Conservation (phyloP, 352 stramenopile genomes). For the Blastocystis sp. region DNA sequence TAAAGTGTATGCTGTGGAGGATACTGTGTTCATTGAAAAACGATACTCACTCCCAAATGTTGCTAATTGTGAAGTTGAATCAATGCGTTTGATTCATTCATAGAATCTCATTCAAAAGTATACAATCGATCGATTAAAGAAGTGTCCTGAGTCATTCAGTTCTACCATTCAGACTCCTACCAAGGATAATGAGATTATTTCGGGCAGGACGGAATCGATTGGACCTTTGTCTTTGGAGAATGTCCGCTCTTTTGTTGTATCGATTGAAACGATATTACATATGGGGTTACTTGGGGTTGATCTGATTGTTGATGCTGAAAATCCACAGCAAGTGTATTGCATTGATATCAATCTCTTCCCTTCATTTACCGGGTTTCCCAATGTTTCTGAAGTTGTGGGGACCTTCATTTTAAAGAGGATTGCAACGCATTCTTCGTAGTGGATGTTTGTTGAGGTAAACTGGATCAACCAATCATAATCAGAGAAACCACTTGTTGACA, state of each 20-base stretch:
- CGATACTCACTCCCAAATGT: slow-evolving; percentile 27
- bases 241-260: neutral
- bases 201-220: neutral
- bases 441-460: neutral
- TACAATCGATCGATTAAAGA: slow-evolving; percentile 11
- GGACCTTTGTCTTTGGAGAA: neutral
- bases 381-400: neutral
- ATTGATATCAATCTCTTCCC: slow-evolving; percentile 33
- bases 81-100: neutral
- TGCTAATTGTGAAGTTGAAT: neutral
- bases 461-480: neutral
- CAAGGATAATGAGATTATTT: slow-evolving; percentile 30
- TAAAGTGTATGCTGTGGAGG: slow-evolving; percentile 3
- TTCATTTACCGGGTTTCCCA: slow-evolving; percentile 7
- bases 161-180: neutral
- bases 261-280: neutral
- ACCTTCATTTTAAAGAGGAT: neutral
- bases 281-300: neutral
- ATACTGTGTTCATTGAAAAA: slow-evolving; percentile 1
- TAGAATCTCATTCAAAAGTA: slow-evolving; percentile 10
- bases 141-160: neutral
- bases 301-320: slow-evolving; percentile 5
- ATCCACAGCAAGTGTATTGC: neutral
- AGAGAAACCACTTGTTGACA: neutral
- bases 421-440: neutral